Conservation (phyloP, 306 rosid species). For the Fragaria iinumae region DNA sequence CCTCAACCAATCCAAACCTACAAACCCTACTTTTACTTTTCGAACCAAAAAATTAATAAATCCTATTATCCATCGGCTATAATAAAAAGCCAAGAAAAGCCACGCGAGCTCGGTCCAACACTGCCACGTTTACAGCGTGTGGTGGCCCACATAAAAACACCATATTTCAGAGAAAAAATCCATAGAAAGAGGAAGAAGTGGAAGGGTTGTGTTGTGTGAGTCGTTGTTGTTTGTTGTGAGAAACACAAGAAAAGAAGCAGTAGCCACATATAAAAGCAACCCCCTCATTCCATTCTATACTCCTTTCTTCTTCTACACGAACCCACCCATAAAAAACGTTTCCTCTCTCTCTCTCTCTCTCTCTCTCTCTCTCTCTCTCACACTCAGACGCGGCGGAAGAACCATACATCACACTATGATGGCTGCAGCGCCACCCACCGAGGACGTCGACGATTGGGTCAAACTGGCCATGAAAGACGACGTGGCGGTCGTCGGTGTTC, state of each 20-base stretch:
- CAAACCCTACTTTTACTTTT: slow-evolving; percentile 11
- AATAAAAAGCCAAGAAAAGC: background rate
- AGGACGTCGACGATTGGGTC: slow-evolving; percentile 63
- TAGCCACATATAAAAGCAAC: slow-evolving; percentile 26
- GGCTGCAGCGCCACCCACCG: slow-evolving; percentile 1
- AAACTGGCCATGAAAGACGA: slow-evolving; percentile 62
- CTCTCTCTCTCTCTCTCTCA: slow-evolving; percentile 16
- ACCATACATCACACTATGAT: background rate
- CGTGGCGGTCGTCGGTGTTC: slow-evolving; percentile 49
- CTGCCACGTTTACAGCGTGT: slow-evolving; percentile 12
- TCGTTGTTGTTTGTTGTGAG: slow-evolving; percentile 13
- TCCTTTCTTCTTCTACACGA: slow-evolving; percentile 7
- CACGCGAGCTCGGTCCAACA: background rate
- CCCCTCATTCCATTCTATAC: background rate
- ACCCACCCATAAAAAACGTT: slow-evolving; percentile 18
- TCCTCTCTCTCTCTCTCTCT: slow-evolving; percentile 14
- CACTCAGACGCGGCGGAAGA: no score
- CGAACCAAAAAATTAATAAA: background rate
- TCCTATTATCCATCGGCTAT: background rate
- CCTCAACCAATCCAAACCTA: slow-evolving; percentile 12
- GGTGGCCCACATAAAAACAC: slow-evolving; percentile 13
- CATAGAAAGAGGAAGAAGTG: slow-evolving; percentile 4
- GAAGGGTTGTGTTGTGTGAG: slow-evolving; percentile 12
- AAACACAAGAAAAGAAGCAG: slow-evolving; percentile 12
- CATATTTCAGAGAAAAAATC: background rate